Base-by-base conservation (phyloP, 352 stramenopile genomes). In the Phytopythium aichiense region DNA sequence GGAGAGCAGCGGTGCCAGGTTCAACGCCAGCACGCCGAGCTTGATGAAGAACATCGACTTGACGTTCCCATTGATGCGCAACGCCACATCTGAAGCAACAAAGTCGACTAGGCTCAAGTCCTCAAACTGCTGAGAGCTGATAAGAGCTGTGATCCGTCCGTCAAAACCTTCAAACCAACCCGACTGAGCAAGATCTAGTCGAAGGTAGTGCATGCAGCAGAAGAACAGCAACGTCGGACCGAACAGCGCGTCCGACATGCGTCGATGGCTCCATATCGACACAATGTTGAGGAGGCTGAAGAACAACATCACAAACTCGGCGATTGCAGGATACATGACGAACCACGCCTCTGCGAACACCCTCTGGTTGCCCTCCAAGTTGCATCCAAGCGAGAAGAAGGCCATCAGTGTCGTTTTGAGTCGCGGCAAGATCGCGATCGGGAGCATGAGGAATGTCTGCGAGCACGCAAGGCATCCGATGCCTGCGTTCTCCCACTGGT, bases 311-410 rank as follows among this genome's bases (percentile, higher is more conserved):
- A 74, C 20, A 9, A 73, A 35, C n/a, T 75, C 64, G 18, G 53
- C 66, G 46, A 74, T 70, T 15, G 60, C 58, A 0, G 72, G 68
- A 37, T 79, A 79, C 30, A 74, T 67, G n/a, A 66, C 55, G 50
- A 73, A 75, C 72, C 72, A 77, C 16, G 69, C 56, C 13, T 71
- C 50, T 4, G 23, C 25, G 1, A 77, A 48, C 7, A 54, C 61
- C 15, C 40, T 31, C 42, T 77, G 69, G 0, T 55, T 12, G 20
- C 67, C 72, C 55, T 77, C 69, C 43, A 75, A 71, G 7, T 49
- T 20, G 37, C 61, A 66, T 0, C 63, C 69, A 6, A 66, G 23
- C 2, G 69, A 61, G 45, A 60, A 77, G 52, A 80, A 77, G 18
- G 67, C 64, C 6, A 60, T 63, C 15, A 80, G 46, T 11, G 55